Evolutionary conservation across 805 yeast genomes (phyloP).

Genomic region (Blastobotrys robertii): DNA sequence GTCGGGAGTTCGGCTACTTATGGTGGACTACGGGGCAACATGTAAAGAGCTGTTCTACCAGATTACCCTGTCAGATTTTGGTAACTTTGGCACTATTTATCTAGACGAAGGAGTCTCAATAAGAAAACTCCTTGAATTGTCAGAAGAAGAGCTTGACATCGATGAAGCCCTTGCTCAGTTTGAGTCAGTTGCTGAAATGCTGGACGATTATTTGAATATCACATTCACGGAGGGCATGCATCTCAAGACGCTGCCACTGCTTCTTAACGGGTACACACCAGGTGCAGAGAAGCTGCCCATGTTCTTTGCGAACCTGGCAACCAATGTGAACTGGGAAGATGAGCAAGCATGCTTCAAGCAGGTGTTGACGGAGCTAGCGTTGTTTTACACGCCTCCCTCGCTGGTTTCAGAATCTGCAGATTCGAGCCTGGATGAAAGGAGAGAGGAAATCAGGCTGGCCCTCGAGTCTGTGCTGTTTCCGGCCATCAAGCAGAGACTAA

Average conservation of each 20-base stretch:
- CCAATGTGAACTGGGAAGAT: conserved; percentile 50
- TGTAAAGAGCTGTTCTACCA: conserved; percentile 71
- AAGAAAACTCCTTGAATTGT: conserved; percentile 31
- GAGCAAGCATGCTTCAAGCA: conserved; percentile 64
- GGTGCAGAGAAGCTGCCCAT: conserved; percentile 51
- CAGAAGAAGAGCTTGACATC: conserved; percentile 12
- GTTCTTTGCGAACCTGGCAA: conserved; percentile 54
- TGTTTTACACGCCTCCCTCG: conserved; percentile 60
- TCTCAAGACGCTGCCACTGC: conserved; percentile 53
- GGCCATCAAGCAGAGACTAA: conserved; percentile 45
- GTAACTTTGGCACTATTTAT: conserved; percentile 61
- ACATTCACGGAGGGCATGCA: conserved; percentile 24
- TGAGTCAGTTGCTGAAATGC: conserved; percentile 44
- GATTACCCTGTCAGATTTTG: conserved; percentile 63
- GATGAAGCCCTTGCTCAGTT: conserved; percentile 15
- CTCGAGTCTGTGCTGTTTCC: conserved; percentile 62
- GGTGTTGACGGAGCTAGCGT: conserved; percentile 56
- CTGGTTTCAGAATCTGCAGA: conserved; percentile 26
- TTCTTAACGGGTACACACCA: conserved; percentile 57
- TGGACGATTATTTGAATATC: conserved; percentile 66
- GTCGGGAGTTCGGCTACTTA: conserved; percentile 61
- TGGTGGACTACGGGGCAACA: conserved; percentile 72
- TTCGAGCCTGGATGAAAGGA: conserved; percentile 14
- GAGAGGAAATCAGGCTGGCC: conserved; percentile 24
- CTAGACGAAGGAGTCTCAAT: conserved; percentile 27